These are phyloP conservation scores for Tillandsia fasciculata DNA, from an alignment of 176 grass and related monocot genomes.

Conservation along the genomic window DNA sequence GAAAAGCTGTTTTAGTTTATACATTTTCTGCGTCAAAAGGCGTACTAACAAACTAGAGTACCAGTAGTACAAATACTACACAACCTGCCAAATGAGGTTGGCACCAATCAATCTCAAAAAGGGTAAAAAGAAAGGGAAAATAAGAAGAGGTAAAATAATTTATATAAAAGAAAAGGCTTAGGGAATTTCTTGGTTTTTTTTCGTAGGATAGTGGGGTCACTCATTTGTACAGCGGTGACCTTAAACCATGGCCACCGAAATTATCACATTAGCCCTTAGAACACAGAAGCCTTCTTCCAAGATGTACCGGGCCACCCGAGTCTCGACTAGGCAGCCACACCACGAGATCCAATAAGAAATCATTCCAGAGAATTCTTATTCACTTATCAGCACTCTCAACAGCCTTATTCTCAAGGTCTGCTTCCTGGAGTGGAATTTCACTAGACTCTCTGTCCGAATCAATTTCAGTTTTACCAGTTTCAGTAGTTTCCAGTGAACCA, in stretches of 20 bases:
- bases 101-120: slow-evolving; percentile 5
- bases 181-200: neutral
- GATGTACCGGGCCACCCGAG: slow-evolving; percentile 12
- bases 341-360: neutral
- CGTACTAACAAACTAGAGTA: neutral
- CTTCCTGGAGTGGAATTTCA: slow-evolving; percentile 6
- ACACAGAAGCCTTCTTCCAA: neutral
- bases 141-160: no score
- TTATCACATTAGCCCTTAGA: slow-evolving; percentile 3
- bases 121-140: neutral
- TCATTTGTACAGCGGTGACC: slow-evolving; percentile 8
- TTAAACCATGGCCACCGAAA: neutral
- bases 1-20: neutral
- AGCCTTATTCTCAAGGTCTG: neutral
- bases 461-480: neutral
- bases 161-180: neutral
- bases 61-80: neutral
- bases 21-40: neutral
- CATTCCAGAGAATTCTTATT: neutral
- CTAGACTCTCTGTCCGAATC: neutral
- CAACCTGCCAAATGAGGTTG: slow-evolving; percentile 1
- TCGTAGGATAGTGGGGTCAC: neutral
- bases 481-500: neutral
- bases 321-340: neutral
- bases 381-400: neutral